Conservation (phyloP, 305 asterid species). For the Striga hermonthica region DNA sequence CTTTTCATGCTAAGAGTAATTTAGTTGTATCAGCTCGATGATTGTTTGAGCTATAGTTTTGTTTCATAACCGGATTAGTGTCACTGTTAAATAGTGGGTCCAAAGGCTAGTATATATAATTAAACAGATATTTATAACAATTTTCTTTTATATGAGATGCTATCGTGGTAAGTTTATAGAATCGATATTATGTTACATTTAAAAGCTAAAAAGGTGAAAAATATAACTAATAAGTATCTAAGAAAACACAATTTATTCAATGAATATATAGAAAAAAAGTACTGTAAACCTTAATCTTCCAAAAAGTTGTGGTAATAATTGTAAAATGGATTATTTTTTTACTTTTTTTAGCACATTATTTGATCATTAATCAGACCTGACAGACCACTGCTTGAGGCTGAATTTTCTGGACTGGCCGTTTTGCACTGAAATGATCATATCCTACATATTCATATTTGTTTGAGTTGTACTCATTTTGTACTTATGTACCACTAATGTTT, state of each 20-base stretch:
- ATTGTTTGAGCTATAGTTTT: slow-evolving; percentile 12
- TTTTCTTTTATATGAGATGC: neutral
- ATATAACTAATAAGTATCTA: slow-evolving; percentile 3
- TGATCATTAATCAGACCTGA: too few species aligned
- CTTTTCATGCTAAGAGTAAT: neutral
- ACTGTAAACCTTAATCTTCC: neutral
- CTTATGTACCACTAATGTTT: neutral
- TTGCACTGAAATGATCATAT: too few species aligned
- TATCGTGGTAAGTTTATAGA: neutral
- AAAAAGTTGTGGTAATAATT: neutral
- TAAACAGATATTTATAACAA: neutral
- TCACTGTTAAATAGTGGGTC: neutral
- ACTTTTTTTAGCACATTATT: too few species aligned
- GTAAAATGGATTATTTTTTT: neutral
- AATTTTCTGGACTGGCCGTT: too few species aligned
- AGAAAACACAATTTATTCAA: neutral
- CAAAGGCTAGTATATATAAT: neutral
- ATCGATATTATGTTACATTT: neutral
- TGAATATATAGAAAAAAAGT: neutral
- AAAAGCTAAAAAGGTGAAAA: neutral
- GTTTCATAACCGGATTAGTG: slow-evolving; percentile 4
- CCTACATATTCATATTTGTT: neutral
- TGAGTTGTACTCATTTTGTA: neutral
- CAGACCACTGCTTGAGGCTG: too few species aligned
- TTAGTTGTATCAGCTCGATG: slow-evolving; percentile 2